A percentile compares a stretch with the other conserved stretches of the same genome.
Conservation (phyloP, 2,329 filamentous ascomycete genomes). For the Colletotrichum sp. region DNA sequence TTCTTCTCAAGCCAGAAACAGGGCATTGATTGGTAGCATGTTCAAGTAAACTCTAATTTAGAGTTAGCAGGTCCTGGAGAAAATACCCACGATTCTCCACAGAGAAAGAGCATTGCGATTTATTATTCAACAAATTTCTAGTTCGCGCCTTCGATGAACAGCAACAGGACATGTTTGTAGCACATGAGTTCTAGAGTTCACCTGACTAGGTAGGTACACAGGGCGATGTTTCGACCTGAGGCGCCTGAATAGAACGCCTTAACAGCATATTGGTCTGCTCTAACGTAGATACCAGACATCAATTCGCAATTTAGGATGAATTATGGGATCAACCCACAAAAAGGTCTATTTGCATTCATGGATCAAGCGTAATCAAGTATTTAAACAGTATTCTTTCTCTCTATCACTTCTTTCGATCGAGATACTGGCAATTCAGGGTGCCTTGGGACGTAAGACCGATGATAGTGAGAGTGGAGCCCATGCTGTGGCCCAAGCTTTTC, state of each 20-base stretch:
- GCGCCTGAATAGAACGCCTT: neutral
- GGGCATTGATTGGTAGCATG: no score
- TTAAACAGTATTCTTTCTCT: no score
- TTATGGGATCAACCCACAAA: rapidly evolving
- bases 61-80: rapidly evolving
- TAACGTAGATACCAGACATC: neutral
- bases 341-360: neutral
- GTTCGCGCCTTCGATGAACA: no score
- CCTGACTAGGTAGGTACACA: no score
- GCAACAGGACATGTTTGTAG: neutral
- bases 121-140: no score
- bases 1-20: no score
- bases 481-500: no score
- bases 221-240: neutral
- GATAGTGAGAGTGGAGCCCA: neutral
- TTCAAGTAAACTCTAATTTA: no score
- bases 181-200: neutral
- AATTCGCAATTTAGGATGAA: neutral
- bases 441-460: neutral
- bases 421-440: no score
- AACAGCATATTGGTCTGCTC: neutral
- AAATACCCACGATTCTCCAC: no score
- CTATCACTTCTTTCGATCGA: no score
- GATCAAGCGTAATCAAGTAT: neutral
- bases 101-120: no score